Evolutionary conservation across 164 flowering plant genomes (phyloP).

Genomic region (Echeveria elegans): DNA sequence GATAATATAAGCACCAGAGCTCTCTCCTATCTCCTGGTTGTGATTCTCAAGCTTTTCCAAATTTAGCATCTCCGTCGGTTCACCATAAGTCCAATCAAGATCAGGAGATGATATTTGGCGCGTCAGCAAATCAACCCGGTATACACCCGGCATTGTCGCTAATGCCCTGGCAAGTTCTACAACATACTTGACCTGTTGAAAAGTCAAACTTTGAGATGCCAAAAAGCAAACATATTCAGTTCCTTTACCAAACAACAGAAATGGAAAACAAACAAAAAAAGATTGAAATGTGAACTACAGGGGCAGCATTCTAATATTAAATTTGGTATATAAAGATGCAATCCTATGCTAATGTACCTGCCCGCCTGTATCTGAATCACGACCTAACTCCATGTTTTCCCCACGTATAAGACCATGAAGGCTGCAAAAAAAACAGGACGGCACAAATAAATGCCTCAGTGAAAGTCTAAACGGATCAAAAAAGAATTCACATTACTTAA

Average conservation of each 20-base stretch:
- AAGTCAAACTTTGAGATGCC: not conserved
- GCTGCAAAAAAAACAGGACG: constrained; percentile 28
- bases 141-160: constrained; percentile 67
- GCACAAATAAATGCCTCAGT: not conserved
- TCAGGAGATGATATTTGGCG: constrained; percentile 65
- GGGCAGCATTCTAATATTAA: not conserved
- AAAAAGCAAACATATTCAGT: not conserved
- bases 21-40: constrained; percentile 48
- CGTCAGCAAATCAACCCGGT: constrained; percentile 68
- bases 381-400: constrained; percentile 80
- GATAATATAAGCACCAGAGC: constrained; percentile 67
- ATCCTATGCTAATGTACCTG: constrained; percentile 32
- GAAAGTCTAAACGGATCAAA: not conserved
- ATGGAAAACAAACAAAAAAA: not conserved
- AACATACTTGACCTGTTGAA: constrained; percentile 58
- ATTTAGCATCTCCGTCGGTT: constrained; percentile 63
- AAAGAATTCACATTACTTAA: not conserved
- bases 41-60: constrained; percentile 24
- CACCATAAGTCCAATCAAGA: constrained; percentile 70
- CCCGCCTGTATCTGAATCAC: constrained; percentile 83
- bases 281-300: not conserved
- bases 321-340: not conserved
- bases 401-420: constrained; percentile 73
- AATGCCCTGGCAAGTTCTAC: constrained; percentile 74
- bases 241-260: not conserved